A percentile compares a stretch with the other conserved stretches of the same genome.
phyloP scores from a whole-genome alignment of 1,139 yeast genomes.

The Hyphopichia wangnamkhiaoensis region DNA sequence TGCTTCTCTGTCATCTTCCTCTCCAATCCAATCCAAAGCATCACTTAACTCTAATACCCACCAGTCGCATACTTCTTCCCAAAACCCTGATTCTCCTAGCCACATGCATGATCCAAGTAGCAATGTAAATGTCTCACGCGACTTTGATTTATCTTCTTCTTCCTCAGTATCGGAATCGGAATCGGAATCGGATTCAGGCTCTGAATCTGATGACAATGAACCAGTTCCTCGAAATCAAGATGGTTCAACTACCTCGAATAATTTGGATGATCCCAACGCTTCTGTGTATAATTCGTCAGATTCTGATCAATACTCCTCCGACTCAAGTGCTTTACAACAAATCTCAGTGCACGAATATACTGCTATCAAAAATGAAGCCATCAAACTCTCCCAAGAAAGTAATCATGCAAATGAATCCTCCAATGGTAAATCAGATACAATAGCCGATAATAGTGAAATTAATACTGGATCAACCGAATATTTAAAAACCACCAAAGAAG shows the following conservation, averaged over 20 bases:
- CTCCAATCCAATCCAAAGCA: not conserved
- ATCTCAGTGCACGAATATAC: slow-evolving; percentile 2
- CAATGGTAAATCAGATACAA: not conserved
- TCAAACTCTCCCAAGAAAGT: too few species aligned
- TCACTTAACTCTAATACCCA: too few species aligned
- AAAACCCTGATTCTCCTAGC: too few species aligned
- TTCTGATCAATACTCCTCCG: not conserved
- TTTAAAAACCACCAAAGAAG: not conserved
- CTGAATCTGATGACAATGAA: not conserved
- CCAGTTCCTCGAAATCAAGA: not conserved
- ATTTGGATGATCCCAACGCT: too few species aligned
- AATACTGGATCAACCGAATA: not conserved
- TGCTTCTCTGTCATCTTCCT: not conserved
- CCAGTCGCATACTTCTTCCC: too few species aligned
- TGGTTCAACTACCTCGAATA: too few species aligned
- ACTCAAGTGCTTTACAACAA: slow-evolving; percentile 3
- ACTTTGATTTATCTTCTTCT: slow-evolving; percentile 1
- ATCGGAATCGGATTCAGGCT: not conserved
- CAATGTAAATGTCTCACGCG: not conserved
- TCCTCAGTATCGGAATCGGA: slow-evolving; percentile 3
- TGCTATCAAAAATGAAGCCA: slow-evolving; percentile 2
- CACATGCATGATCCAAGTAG: not conserved
- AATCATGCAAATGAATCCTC: too few species aligned
- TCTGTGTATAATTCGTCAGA: slow-evolving; percentile 1
- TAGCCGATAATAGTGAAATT: too few species aligned